Conservation (phyloP, 768 basidiomycete genomes). For the Suillus lakei region DNA sequence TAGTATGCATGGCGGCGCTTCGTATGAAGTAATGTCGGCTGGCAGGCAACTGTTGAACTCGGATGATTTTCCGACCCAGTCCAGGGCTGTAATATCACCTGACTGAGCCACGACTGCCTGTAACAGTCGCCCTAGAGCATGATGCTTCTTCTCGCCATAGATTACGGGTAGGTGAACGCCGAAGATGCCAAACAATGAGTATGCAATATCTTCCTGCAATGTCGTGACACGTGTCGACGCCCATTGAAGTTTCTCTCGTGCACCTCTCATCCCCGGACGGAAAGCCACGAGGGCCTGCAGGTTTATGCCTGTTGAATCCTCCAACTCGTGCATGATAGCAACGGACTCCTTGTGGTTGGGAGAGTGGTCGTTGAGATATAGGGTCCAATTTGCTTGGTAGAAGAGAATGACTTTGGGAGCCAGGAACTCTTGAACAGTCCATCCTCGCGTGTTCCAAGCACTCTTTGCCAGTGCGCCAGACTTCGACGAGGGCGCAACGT, state of each 20-base stretch:
- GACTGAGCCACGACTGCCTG: neutral
- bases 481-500: neutral
- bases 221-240: constrained; percentile 20
- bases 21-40: neutral
- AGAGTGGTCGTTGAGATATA: constrained; percentile 8
- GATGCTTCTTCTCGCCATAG: constrained; percentile 17
- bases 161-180: constrained; percentile 10
- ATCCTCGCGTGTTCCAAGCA: constrained; percentile 28
- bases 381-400: constrained; percentile 28
- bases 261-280: neutral
- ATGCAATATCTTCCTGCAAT: constrained; percentile 16
- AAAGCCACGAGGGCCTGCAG: neutral
- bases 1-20: neutral
- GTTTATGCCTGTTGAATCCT: neutral
- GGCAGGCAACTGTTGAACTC: neutral
- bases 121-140: neutral
- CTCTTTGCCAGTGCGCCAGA: constrained; percentile 1
- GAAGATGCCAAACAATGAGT: constrained; percentile 18
- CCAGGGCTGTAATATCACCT: neutral
- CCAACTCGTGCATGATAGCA: constrained; percentile 1
- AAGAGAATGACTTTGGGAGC: constrained; percentile 33
- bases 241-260: constrained; percentile 13
- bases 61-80: constrained; percentile 2
- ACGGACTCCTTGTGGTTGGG: neutral
- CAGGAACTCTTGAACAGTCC: constrained; percentile 34